phyloP scores from a whole-genome alignment of 2,329 filamentous ascomycete genomes.

The Parasarocladium wereldwijsianum region DNA sequence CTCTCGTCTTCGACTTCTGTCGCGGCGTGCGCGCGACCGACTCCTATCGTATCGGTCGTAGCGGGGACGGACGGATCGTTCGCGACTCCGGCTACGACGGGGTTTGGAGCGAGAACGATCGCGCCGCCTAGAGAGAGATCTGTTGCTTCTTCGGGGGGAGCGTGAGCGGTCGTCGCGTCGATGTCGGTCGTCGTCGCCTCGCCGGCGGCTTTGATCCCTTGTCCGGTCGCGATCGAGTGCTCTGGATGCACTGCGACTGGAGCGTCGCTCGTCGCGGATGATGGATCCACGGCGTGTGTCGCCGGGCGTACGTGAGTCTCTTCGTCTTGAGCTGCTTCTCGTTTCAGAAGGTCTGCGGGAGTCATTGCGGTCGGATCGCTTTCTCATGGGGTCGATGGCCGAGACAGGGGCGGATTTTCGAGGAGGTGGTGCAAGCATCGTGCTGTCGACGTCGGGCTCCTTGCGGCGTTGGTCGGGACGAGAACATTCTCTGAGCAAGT shows the following conservation, averaged over 20 bases:
- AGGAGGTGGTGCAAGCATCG: constrained; percentile 36
- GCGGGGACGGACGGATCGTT: constrained; percentile 17
- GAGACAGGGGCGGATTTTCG: constrained; percentile 36
- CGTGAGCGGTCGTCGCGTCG: constrained; percentile 11
- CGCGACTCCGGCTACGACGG: constrained; percentile 19
- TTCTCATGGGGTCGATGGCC: constrained; percentile 40
- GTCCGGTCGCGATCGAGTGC: constrained; percentile 12
- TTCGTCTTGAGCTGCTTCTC: constrained; percentile 16
- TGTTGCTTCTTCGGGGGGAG: constrained; percentile 18
- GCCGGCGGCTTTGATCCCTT: constrained; percentile 5
- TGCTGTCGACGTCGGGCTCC: constrained; percentile 41
- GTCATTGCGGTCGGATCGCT: constrained; percentile 29
- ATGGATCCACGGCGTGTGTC: constrained; percentile 13
- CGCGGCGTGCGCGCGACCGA: constrained; percentile 23
- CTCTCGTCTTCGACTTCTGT: constrained; percentile 15
- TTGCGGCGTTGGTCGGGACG: constrained; percentile 33
- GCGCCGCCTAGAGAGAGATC: constrained; percentile 23
- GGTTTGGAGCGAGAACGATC: constrained; percentile 18
- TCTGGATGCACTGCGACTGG: constrained; percentile 19
- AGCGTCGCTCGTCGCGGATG: constrained; percentile 15
- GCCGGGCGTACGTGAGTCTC: constrained; percentile 15
- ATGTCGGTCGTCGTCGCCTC: constrained; percentile 3
- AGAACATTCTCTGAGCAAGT: constrained; percentile 41
- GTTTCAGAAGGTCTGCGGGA: constrained; percentile 20
- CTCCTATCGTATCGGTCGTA: no score